These are phyloP conservation scores for Parastagonospora nodorum DNA, from an alignment of 2,329 filamentous ascomycete species.

Conservation along the genomic window DNA sequence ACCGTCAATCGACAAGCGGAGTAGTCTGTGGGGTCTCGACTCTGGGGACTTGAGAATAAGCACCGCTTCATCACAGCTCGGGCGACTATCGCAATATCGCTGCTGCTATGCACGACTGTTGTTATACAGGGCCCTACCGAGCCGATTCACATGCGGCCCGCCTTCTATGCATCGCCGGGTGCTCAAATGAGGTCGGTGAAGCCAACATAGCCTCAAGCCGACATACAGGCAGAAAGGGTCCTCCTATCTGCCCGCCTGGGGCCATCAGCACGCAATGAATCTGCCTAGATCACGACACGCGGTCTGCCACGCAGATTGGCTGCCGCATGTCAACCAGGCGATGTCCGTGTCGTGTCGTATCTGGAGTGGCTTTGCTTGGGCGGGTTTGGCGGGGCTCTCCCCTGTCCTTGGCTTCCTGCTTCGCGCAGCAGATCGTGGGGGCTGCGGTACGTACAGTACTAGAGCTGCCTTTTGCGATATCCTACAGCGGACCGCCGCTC, in stretches of 20 bases:
- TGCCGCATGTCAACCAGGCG: conserved; percentile 10
- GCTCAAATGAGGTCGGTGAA: conserved; percentile 21
- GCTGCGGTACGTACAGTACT: conserved; percentile 1
- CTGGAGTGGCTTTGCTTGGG: conserved; percentile 21
- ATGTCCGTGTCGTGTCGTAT: conserved; percentile 27
- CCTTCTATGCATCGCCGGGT: conserved; percentile 22
- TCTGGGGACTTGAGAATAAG: conserved; percentile 27
- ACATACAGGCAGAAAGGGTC: conserved; percentile 14
- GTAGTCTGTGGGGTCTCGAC: conserved; percentile 22
- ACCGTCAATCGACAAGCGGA: conserved; percentile 9
- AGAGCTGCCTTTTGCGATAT: conserved; percentile 4
- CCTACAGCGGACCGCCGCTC: conserved; percentile 22
- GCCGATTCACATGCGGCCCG: conserved; percentile 22
- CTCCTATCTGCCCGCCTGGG: conserved; percentile 5
- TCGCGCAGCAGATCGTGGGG: conserved; percentile 29
- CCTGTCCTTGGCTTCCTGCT: conserved; percentile 24
- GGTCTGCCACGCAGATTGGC: conserved; percentile 14
- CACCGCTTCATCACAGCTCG: conserved; percentile 9
- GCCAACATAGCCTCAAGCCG: conserved; percentile 10
- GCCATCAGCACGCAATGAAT: conserved; percentile 13
- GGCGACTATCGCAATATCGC: conserved; percentile 20
- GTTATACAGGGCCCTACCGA: conserved; percentile 9
- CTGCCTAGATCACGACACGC: conserved; percentile 18
- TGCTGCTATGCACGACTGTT: conserved; percentile 10
- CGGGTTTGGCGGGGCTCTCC: conserved; percentile 25